A percentile compares a stretch with the other conserved stretches of the same genome.
Evolutionary conservation across 768 basidiomycete species (phyloP).

Genomic region (Austroboletus eburneus): DNA sequence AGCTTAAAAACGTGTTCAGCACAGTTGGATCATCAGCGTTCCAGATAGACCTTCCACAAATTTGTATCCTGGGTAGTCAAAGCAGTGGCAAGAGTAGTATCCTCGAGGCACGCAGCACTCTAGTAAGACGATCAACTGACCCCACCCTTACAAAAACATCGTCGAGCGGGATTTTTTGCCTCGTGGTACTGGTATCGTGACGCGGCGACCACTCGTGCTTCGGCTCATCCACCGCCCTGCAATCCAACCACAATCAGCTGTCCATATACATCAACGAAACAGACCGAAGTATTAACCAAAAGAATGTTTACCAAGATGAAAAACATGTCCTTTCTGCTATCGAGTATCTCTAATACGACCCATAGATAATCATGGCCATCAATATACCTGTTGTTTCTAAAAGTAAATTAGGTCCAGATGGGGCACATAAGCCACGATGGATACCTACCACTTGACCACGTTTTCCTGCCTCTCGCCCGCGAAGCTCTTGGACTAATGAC

Average conservation of each 20-base stretch:
- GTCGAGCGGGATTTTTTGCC: conserved; percentile 98
- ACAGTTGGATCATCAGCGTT: conserved; percentile 75
- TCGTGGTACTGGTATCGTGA: conserved; percentile 98
- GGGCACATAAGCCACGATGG: no score
- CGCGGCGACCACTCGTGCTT: conserved; percentile 89
- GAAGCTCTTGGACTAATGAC: conserved; percentile 85
- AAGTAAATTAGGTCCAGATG: no score
- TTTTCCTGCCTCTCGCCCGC: conserved; percentile 68
- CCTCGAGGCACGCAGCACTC: conserved; percentile 58
- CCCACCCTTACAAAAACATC: conserved; percentile 63
- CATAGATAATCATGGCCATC: conserved; percentile 98
- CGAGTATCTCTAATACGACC: conserved; percentile 88
- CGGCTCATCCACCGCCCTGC: conserved; percentile 90
- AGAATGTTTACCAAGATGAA: conserved; percentile 68
- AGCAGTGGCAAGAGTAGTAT: conserved; percentile 94
- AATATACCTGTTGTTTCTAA: conserved; percentile 51
- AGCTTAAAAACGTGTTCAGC: conserved; percentile 86
- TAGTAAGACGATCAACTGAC: conserved; percentile 7
- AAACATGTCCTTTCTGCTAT: conserved; percentile 74
- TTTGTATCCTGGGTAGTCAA: conserved; percentile 87
- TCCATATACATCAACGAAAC: conserved; percentile 1
- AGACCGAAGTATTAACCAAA: background rate
- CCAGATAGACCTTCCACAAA: conserved; percentile 87
- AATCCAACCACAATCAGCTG: conserved; percentile 45
- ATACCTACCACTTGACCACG: conserved; percentile 71